These are phyloP conservation scores for Gossypium anomalum DNA, from an alignment of 345 rosid species.

Conservation along the genomic window DNA sequence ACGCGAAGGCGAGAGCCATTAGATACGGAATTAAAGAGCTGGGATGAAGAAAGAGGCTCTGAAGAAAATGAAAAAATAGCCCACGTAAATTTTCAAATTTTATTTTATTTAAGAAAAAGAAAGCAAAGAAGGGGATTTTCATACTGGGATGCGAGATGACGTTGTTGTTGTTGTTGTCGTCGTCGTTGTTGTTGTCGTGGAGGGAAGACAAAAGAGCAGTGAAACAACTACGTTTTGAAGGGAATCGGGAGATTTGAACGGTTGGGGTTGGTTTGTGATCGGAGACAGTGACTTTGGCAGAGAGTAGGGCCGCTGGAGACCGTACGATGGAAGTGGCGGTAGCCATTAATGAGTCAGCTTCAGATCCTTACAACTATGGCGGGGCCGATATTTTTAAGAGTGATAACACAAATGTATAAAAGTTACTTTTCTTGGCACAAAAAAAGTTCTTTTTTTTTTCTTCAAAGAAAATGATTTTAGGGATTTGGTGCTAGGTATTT, in stretches of 20 bases:
- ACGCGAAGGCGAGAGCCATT: slow-evolving; percentile 76
- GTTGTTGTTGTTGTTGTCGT: slow-evolving; percentile 14
- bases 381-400: neutral
- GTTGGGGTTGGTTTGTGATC: slow-evolving; percentile 17
- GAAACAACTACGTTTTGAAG: slow-evolving; percentile 22
- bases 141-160: slow-evolving; percentile 54
- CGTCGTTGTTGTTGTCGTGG: slow-evolving; percentile 20
- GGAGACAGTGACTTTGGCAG: slow-evolving; percentile 24
- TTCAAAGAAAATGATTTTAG: too few species aligned
- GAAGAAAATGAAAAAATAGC: neutral
- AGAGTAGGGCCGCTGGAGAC: slow-evolving; percentile 25
- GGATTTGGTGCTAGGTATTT: too few species aligned
- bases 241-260: slow-evolving; percentile 18
- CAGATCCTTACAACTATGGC: neutral
- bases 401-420: too few species aligned
- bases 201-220: slow-evolving; percentile 26
- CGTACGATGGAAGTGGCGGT: slow-evolving; percentile 34
- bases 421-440: too few species aligned
- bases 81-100: neutral
- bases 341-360: slow-evolving; percentile 33
- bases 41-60: slow-evolving; percentile 81
- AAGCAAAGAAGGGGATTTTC: neutral
- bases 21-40: slow-evolving; percentile 39
- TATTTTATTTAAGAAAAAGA: neutral
- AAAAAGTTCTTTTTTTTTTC: too few species aligned